Conservation (phyloP, 257 asterid genomes). For the Solanum corneliomulleri region DNA sequence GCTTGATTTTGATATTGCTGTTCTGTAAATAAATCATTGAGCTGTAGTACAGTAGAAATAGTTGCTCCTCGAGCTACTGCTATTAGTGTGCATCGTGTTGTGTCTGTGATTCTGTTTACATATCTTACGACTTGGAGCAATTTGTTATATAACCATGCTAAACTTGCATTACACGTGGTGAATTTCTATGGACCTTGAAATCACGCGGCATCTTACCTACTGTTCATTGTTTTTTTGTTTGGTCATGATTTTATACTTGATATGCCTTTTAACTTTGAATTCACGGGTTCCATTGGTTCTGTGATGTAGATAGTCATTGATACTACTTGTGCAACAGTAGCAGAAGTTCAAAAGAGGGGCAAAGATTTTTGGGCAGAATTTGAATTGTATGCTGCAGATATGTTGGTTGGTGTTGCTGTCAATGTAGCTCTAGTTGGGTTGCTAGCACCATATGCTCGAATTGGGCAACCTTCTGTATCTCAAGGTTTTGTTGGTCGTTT, state of each 20-base stretch:
- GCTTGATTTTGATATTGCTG: neutral
- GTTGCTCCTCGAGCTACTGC: neutral
- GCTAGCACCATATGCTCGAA: constrained; percentile 94
- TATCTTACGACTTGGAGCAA: neutral
- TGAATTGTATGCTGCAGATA: constrained; percentile 86
- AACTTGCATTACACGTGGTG: neutral
- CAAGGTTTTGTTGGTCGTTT: constrained; percentile 58
- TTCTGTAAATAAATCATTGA: neutral
- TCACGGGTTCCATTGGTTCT: neutral
- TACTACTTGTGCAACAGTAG: constrained; percentile 94
- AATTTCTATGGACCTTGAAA: neutral
- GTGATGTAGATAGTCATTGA: constrained; percentile 71
- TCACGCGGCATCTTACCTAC: neutral
- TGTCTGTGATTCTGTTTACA: neutral
- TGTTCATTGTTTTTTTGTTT: neutral
- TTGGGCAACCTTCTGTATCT: constrained; percentile 56
- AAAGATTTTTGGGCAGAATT: constrained; percentile 97
- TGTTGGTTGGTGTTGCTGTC: constrained; percentile 86
- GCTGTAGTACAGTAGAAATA: neutral
- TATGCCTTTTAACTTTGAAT: neutral
- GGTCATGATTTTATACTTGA: neutral
- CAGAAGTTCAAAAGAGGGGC: constrained; percentile 94
- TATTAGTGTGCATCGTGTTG: neutral
- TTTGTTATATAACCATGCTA: neutral
- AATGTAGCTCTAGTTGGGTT: constrained; percentile 94